These are phyloP conservation scores for Ustilago vetiveriae DNA, from an alignment of 1,284 basidiomycete genomes.

Conservation along the genomic window DNA sequence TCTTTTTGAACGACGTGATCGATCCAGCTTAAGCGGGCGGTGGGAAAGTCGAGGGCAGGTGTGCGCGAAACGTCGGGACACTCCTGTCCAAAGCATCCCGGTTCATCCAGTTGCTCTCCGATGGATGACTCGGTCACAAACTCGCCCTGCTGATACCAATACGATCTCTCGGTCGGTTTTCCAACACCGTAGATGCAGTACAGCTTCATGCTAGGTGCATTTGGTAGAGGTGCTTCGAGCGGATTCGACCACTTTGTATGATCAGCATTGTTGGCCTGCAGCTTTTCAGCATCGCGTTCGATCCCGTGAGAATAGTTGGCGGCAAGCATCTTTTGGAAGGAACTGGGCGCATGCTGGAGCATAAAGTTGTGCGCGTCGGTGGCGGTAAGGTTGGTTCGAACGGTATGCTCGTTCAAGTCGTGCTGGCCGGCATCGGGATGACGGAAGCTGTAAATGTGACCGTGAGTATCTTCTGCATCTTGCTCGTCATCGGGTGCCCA, in stretches of 20 bases:
- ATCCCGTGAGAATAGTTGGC: slow-evolving; percentile 94
- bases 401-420: slow-evolving; percentile 36
- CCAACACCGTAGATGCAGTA: slow-evolving; percentile 95
- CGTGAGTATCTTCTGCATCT: slow-evolving; percentile 69
- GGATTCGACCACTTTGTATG: slow-evolving; percentile 84
- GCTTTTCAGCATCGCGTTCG: slow-evolving; percentile 74
- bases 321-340: slow-evolving; percentile 86
- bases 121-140: slow-evolving; percentile 36
- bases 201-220: slow-evolving; percentile 90
- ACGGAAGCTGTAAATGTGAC: slow-evolving; percentile 84
- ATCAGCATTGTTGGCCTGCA: slow-evolving; percentile 65
- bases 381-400: slow-evolving; percentile 74
- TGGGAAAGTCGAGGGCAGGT: slow-evolving; percentile 53
- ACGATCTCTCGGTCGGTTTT: slow-evolving; percentile 87
- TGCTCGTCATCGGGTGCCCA: slow-evolving; percentile 63
- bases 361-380: slow-evolving; percentile 81
- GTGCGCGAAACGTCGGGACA: slow-evolving; percentile 47
- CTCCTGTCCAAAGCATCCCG: slow-evolving; percentile 26
- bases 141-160: slow-evolving; percentile 61
- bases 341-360: slow-evolving; percentile 80
- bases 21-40: slow-evolving; percentile 54
- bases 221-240: slow-evolving; percentile 79
- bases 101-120: slow-evolving; percentile 40
- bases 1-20: slow-evolving; percentile 45
- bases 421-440: slow-evolving; percentile 41